Conservation (phyloP, 805 yeast species). For the Metschnikowia santaceciliae region DNA sequence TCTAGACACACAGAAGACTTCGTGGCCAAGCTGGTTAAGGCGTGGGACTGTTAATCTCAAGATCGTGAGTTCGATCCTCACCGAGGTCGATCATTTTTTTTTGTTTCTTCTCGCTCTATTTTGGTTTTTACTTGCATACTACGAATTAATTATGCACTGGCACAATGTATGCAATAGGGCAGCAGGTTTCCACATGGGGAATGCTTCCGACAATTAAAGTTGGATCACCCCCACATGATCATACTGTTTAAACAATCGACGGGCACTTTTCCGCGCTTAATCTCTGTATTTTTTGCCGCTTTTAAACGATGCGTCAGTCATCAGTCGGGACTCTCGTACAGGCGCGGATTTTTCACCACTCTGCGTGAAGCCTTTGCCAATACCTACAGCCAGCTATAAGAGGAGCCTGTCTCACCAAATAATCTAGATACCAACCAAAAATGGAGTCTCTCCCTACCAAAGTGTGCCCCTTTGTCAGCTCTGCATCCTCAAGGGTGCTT, state of each 20-base stretch:
- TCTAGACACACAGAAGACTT: conserved; percentile 6
- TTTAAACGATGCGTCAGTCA: neutral
- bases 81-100: conserved; percentile 19
- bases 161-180: too few species aligned
- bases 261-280: neutral
- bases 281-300: neutral
- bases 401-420: neutral
- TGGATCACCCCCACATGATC: too few species aligned
- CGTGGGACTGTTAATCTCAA: conserved; percentile 23
- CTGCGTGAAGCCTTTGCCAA: neutral
- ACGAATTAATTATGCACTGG: too few species aligned
- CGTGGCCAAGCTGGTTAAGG: conserved; percentile 24
- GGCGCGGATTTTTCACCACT: conserved; percentile 1
- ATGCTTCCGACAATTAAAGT: too few species aligned
- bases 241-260: too few species aligned
- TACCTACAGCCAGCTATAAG: neutral
- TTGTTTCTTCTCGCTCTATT: neutral
- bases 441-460: conserved; percentile 81
- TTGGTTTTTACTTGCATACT: too few species aligned
- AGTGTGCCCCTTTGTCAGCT: conserved; percentile 80
- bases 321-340: neutral
- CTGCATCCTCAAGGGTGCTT: conserved; percentile 56
- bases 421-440: neutral
- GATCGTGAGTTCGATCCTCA: conserved; percentile 24
- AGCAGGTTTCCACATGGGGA: too few species aligned